These are phyloP conservation scores for Cunninghamia lanceolata DNA, from an alignment of 75 land plant species.

Conservation along the genomic window DNA sequence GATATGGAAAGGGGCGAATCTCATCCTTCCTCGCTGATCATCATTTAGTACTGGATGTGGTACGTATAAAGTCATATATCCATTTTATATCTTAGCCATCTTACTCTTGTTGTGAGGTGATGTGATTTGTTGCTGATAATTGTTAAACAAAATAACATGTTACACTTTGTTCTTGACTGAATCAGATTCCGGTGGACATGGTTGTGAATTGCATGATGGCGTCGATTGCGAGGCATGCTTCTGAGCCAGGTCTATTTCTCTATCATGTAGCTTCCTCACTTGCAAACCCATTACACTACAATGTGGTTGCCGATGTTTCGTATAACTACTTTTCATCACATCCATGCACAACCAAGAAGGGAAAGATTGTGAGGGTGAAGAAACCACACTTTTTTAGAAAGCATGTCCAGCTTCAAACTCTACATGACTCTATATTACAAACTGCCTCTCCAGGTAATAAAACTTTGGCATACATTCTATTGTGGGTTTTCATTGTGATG, in stretches of 20 bases:
- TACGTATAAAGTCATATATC: conserved; percentile 16
- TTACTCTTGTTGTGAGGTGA: too few relatives aligned
- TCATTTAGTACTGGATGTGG: conserved; percentile 49
- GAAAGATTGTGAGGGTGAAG: too few relatives aligned
- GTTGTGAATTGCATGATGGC: neutral
- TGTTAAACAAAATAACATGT: neutral
- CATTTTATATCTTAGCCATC: too few relatives aligned
- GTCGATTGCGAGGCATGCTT: neutral
- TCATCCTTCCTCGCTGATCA: conserved; percentile 25
- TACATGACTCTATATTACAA: too few relatives aligned
- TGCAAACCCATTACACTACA: neutral
- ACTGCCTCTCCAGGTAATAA: too few relatives aligned
- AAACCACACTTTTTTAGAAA: too few relatives aligned
- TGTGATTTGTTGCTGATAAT: neutral
- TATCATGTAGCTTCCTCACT: neutral
- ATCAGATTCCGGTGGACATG: neutral
- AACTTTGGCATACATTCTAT: too few relatives aligned
- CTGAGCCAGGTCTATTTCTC: neutral
- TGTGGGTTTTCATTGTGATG: too few relatives aligned
- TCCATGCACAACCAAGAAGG: too few relatives aligned
- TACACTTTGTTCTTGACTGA: neutral
- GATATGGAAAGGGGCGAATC: conserved; percentile 20
- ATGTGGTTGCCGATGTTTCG: too few relatives aligned
- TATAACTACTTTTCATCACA: too few relatives aligned
- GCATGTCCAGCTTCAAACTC: too few relatives aligned